These are phyloP conservation scores for Populus alba DNA, from an alignment of 345 rosid species.

Conservation along the genomic window DNA sequence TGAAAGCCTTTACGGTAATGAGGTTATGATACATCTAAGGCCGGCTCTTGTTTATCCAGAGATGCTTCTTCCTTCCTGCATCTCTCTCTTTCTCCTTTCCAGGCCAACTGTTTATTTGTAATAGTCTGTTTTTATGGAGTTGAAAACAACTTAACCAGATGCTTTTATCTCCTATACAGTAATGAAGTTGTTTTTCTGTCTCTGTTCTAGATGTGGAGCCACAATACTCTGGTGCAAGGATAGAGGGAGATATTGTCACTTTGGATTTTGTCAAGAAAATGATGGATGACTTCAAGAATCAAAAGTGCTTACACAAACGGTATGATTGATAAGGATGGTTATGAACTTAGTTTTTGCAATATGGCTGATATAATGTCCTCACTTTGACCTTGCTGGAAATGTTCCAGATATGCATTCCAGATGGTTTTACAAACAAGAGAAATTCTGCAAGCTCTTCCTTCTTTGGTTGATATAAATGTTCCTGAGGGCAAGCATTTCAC, in stretches of 20 bases:
- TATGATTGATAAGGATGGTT: slow-evolving; percentile 22
- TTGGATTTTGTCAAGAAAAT: slow-evolving; percentile 87
- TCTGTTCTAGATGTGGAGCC: slow-evolving; percentile 85
- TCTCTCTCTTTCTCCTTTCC: background rate
- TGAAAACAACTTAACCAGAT: background rate
- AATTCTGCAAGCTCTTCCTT: slow-evolving; percentile 68
- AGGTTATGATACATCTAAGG: background rate
- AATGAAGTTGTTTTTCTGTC: slow-evolving; percentile 22
- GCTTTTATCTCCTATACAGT: slow-evolving; percentile 3
- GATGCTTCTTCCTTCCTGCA: background rate
- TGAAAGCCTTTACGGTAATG: background rate
- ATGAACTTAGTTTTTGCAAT: slow-evolving; percentile 12
- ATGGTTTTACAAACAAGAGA: slow-evolving; percentile 82
- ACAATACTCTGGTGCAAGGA: slow-evolving; percentile 87
- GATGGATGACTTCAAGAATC: slow-evolving; percentile 92
- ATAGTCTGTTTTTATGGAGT: too few relatives aligned
- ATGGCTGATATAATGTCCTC: slow-evolving; percentile 12
- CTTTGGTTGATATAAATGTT: slow-evolving; percentile 76
- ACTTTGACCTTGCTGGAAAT: slow-evolving; percentile 12
- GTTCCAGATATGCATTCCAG: slow-evolving; percentile 83
- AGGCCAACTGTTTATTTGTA: too few relatives aligned
- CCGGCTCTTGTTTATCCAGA: background rate
- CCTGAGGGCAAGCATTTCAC: slow-evolving; percentile 75
- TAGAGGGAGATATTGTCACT: slow-evolving; percentile 80
- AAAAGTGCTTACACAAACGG: slow-evolving; percentile 88